These are phyloP conservation scores for Microbotryum intermedium DNA, from an alignment of 1,284 basidiomycete genomes.

Conservation along the genomic window DNA sequence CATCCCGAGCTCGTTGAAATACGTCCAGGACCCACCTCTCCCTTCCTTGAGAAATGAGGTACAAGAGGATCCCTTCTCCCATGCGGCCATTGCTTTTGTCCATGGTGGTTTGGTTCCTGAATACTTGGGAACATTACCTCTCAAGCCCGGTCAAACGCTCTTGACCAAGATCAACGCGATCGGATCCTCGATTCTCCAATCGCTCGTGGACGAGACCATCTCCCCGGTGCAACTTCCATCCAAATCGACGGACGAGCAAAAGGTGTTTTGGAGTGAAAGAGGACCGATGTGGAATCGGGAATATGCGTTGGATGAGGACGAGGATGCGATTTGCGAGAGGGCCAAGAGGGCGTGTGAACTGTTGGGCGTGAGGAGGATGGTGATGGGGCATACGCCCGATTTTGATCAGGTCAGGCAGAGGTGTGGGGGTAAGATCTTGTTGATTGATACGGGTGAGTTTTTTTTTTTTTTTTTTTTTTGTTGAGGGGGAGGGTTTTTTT, in stretches of 20 bases:
- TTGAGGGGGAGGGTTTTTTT: too few species aligned
- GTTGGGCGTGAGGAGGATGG: constrained; percentile 71
- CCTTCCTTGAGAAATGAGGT: too few species aligned
- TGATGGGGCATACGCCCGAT: constrained; percentile 91
- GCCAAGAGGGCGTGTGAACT: constrained; percentile 60
- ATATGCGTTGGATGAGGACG: constrained; percentile 65
- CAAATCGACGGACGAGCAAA: constrained; percentile 57
- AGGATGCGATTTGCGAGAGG: constrained; percentile 54
- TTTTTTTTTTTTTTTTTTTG: neutral
- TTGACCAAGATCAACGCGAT: constrained; percentile 25
- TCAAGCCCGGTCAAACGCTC: constrained; percentile 38
- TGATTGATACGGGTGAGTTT: constrained; percentile 59
- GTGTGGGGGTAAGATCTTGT: constrained; percentile 76
- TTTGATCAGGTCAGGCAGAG: constrained; percentile 52
- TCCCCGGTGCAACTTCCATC: constrained; percentile 51
- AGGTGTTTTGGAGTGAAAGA: constrained; percentile 59
- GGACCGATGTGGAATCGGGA: constrained; percentile 82
- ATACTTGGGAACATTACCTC: constrained; percentile 14
- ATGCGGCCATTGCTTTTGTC: constrained; percentile 72
- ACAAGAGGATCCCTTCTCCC: constrained; percentile 48
- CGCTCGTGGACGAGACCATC: constrained; percentile 48
- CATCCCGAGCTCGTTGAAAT: constrained; percentile 24
- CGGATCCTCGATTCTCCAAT: constrained; percentile 9
- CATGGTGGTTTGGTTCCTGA: constrained; percentile 39
- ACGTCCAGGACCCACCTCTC: constrained; percentile 41